Evolutionary conservation across 768 basidiomycete species (phyloP).

Genomic region (Hydnum rufescens): DNA sequence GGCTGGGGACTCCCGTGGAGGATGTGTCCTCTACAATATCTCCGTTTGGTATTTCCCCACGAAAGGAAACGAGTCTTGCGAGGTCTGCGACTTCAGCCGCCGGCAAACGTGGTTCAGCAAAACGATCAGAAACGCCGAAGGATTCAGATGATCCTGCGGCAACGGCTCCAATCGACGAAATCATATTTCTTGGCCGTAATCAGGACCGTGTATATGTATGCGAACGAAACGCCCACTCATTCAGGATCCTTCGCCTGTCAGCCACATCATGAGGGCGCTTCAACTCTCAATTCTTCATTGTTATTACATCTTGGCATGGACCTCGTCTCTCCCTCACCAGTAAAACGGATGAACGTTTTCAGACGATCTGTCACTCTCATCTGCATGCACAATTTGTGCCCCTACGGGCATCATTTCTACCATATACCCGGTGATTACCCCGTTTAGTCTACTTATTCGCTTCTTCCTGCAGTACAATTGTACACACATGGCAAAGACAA

Average conservation of each 20-base stretch:
- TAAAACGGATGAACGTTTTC: too few species aligned
- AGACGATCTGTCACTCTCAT: too few species aligned
- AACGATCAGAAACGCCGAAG: background rate
- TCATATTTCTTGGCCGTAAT: conserved; percentile 62
- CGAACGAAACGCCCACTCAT: conserved; percentile 51
- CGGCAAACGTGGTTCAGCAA: background rate
- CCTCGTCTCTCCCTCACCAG: too few species aligned
- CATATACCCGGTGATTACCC: too few species aligned
- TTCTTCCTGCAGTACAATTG: too few species aligned
- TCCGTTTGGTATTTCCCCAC: background rate
- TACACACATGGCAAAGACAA: too few species aligned
- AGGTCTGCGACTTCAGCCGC: background rate
- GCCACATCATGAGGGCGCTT: background rate
- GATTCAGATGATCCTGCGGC: background rate
- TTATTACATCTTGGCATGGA: too few species aligned
- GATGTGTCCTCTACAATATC: background rate
- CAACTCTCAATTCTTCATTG: too few species aligned
- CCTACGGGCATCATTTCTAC: too few species aligned
- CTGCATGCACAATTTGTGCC: too few species aligned
- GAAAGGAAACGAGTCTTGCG: background rate
- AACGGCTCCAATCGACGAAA: conserved; percentile 22
- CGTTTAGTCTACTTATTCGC: too few species aligned
- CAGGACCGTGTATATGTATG: conserved; percentile 65
- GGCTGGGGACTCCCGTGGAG: conserved; percentile 50
- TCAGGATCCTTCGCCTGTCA: conserved; percentile 48